Base-by-base conservation (phyloP, 202 grass and related monocot genomes). In the Saccharum hybrid region DNA sequence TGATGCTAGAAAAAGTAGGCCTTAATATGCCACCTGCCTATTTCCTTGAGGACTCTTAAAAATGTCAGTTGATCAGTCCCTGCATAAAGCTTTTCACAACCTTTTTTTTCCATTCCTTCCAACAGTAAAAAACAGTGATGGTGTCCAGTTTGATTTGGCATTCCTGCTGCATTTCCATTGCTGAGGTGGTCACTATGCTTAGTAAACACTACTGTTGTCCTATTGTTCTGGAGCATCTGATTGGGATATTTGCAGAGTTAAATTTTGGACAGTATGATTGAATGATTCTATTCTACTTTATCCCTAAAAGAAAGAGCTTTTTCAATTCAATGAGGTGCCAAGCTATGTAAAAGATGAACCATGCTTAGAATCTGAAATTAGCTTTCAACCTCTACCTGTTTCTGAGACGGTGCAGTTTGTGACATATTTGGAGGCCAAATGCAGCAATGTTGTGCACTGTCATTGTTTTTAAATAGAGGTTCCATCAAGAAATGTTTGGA, bases 341-440 rank as follows among this genome's bases (percentile, higher is more conserved):
- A 80, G 48, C 41, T 82, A 75, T 65, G 33, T 81, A 82, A 74
- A 63, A 66, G 14, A 85, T 67, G 15, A 64, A 41, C 7, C 23
- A 31, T 66, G 34, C 22, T 40, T 56, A 59, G 4, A 86, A 81
- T 13, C 12, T 81, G 61, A 56, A 13, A 0, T 86, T 67, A 49
- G 12, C 38, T 76, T 86, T 33, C 48, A 49, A 34, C 12, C 6
- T 51, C 69, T 14, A 52, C 16, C 12, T 83, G 13, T 75, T 83
- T 82, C 70, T 15, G 6, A 70, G 71, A 31, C 18, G 54, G 3
- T 79, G 38, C 22, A 54, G 2, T 80, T 51, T 3, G 1, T 49
- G 30, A 30, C 61, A 46, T 13, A 57, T 43, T 41, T 37, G 49
- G 48, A 84, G 75, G 31, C 8, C 46, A 79, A 72, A 65, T 67